Evolutionary conservation across 2,329 filamentous ascomycete species (phyloP).

Genomic region (Xylaria sp.): DNA sequence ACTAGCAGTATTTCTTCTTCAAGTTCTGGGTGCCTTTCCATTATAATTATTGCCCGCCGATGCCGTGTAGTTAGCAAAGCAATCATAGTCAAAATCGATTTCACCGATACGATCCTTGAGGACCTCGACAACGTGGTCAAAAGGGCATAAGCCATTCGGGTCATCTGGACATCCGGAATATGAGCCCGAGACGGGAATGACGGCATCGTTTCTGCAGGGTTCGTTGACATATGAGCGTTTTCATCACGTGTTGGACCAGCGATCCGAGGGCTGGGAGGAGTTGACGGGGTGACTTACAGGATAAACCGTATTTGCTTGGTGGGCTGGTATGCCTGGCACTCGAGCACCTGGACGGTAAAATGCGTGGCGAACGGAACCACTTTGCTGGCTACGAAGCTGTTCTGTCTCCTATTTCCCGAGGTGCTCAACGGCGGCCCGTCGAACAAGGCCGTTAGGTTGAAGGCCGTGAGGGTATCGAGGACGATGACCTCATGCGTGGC

Average conservation of each 20-base stretch:
- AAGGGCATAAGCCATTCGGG: slow-evolving; percentile 36
- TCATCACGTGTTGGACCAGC: background rate
- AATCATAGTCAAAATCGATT: slow-evolving; percentile 39
- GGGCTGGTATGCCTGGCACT: slow-evolving; percentile 36
- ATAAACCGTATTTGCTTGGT: slow-evolving; percentile 40
- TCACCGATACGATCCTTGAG: slow-evolving; percentile 36
- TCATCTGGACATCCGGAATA: slow-evolving; percentile 33
- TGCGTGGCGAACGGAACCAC: slow-evolving; percentile 38
- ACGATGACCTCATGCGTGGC: slow-evolving; percentile 47
- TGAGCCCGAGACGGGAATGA: slow-evolving; percentile 33
- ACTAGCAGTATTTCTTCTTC: slow-evolving; percentile 1
- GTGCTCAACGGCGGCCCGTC: slow-evolving; percentile 32
- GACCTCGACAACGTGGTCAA: slow-evolving; percentile 36
- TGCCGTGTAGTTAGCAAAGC: slow-evolving; percentile 35
- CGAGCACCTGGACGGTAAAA: slow-evolving; percentile 39
- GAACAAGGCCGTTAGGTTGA: slow-evolving; percentile 38
- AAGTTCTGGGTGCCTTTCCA: slow-evolving; percentile 32
- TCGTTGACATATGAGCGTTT: background rate
- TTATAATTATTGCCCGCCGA: slow-evolving; percentile 35
- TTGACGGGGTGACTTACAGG: slow-evolving; percentile 28
- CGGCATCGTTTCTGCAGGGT: slow-evolving; percentile 37
- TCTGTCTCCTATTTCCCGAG: slow-evolving; percentile 24
- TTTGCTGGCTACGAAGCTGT: slow-evolving; percentile 37
- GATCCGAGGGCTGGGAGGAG: background rate
- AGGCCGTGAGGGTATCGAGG: slow-evolving; percentile 36